Conservation (phyloP, 1,139 yeast species). For the Suhomyces coccinellae region DNA sequence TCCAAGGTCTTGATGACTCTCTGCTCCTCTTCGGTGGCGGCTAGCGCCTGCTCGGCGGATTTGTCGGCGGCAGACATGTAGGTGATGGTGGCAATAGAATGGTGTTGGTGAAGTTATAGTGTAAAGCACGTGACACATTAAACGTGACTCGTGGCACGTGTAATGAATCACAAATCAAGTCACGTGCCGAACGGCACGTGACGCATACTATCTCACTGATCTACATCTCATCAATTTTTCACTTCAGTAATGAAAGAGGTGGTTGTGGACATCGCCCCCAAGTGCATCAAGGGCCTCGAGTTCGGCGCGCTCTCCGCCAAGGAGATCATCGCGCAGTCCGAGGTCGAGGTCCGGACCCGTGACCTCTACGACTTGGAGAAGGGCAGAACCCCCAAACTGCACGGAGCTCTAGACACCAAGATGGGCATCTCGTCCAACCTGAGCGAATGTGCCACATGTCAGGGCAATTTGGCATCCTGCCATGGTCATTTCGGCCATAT, state of each 20-base stretch:
- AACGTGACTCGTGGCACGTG: no score
- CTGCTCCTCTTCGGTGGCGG: constrained; percentile 21
- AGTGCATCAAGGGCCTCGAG: constrained; percentile 85
- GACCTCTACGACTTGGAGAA: constrained; percentile 89
- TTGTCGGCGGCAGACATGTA: constrained; percentile 11
- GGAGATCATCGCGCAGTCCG: constrained; percentile 91
- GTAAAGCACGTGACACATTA: no score
- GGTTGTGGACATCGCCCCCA: constrained; percentile 83
- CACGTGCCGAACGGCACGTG: constrained; percentile 1
- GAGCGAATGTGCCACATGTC: constrained; percentile 86
- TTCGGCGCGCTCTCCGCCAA: constrained; percentile 90
- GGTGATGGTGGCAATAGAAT: neutral
- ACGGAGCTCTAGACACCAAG: constrained; percentile 87
- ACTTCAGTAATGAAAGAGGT: constrained; percentile 59
- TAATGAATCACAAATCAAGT: no score
- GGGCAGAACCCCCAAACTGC: constrained; percentile 74
- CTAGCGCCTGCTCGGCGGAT: constrained; percentile 9
- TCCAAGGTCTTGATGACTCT: constrained; percentile 64
- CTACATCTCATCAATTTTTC: constrained; percentile 5
- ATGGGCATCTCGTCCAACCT: constrained; percentile 94
- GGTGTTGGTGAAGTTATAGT: no score
- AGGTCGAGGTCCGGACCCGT: constrained; percentile 88
- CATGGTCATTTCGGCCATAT: constrained; percentile 99
- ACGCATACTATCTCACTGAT: neutral
- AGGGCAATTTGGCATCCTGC: constrained; percentile 88